Conservation (phyloP, 2,329 filamentous ascomycete genomes). For the Cladophialophora immunda region DNA sequence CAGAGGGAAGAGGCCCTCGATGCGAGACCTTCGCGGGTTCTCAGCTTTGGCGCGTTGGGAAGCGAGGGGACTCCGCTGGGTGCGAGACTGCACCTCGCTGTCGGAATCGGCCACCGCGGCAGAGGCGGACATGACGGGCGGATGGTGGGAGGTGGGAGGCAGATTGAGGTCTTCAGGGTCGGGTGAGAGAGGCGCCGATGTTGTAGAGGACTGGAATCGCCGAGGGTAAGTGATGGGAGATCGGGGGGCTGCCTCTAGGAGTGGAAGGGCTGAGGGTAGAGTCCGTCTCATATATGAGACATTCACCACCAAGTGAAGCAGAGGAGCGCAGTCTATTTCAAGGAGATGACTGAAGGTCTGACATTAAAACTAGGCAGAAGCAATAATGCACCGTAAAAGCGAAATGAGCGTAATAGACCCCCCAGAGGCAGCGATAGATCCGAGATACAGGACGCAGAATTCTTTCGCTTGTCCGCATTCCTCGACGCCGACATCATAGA, state of each 20-base stretch:
- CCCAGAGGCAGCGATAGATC: conserved; percentile 19
- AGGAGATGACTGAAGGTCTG: neutral
- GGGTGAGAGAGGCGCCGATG: conserved; percentile 11
- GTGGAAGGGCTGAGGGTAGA: conserved; percentile 22
- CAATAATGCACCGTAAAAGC: conserved; percentile 7
- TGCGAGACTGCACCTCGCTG: conserved; percentile 43
- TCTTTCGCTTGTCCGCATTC: neutral
- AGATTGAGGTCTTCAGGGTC: conserved; percentile 27
- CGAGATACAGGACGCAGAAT: conserved; percentile 7
- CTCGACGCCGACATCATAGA: conserved; percentile 11
- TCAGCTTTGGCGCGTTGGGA: conserved; percentile 54
- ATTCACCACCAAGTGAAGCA: conserved; percentile 13
- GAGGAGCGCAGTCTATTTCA: conserved; percentile 7
- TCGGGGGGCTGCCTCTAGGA: conserved; percentile 35
- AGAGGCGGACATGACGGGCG: conserved; percentile 41
- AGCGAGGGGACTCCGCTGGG: conserved; percentile 59
- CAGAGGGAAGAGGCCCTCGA: conserved; percentile 74
- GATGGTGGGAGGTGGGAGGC: conserved; percentile 34
- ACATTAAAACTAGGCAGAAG: conserved; percentile 14
- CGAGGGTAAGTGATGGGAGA: conserved; percentile 13
- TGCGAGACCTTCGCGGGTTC: conserved; percentile 41
- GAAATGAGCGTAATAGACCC: neutral
- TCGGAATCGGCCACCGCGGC: conserved; percentile 42
- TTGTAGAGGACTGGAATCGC: conserved; percentile 30
- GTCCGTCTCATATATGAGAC: conserved; percentile 32